Evolutionary conservation across 2,329 filamentous ascomycete genomes (phyloP), one percentile per base, ranked within the genome.

Genomic region (Neonectria sp.): DNA sequence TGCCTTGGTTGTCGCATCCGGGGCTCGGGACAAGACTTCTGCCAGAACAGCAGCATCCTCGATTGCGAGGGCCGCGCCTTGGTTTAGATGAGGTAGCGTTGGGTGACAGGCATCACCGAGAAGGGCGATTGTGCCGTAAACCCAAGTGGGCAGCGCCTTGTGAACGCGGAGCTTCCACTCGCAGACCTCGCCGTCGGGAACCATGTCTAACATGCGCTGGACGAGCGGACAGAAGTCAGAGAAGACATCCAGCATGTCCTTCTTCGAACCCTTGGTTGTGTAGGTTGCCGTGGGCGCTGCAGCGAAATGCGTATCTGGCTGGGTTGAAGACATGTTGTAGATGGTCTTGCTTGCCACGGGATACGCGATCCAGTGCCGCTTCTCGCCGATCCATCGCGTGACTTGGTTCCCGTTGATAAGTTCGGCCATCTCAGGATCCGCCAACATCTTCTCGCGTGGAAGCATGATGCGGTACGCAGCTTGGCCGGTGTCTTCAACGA

Each of bases 401-500:
- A 92, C 92, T 55, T 86, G 84, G 74, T 94, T 88, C 49, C 86
- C 85, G 71, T 93, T 89, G 25, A 95, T 84, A 11, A 95, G 85
- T n/a, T 82, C 85, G 60, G 91, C 83, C 69, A 95, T 85, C 74
- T 93, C 91, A 0, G 92, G 87, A 75, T 94, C 91, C 25, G 86
- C 72, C 65, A 85, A 80, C 88, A 95, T 92, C 70, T 91, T 85
- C 33, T 89, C 86, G 13, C 92, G 88, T 1, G 86, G 88, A 21
- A 95, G 85, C 88, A 95, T 92, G 79, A 95, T 93, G 13, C 93
- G 89, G 82, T 95, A 95, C 3, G 92, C 92, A 0, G 93, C 93
- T 81, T 95, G 91, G 4, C 91, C 89, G 0, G 92, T 94, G 67
- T 93, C 91, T 66, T 89, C 83, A 72, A 91, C 88, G 60, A 88